Evolutionary conservation across 306 rosid genomes (phyloP), one percentile per base, ranked within the genome.

Genomic region (Rubus idaeus): DNA sequence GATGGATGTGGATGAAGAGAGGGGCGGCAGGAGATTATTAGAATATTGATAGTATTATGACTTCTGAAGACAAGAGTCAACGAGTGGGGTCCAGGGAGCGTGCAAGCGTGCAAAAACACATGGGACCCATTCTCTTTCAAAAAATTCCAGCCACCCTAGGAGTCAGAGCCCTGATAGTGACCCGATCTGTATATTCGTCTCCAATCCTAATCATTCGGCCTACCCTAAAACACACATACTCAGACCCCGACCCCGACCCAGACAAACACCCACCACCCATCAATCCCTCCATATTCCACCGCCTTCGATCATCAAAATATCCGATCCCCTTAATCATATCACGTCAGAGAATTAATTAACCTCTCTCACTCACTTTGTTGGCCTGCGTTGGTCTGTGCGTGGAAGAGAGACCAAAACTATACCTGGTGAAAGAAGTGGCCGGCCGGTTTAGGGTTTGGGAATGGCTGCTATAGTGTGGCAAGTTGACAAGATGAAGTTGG

Each of bases 81-180:
- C 89, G 78, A 35, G 85, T 81, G 75, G 93, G 96, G 80, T 78
- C 93, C 89, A 85, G 73, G 52, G 70, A 81, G 94, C 96, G 96
- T 87, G 96, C 97, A 90, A 83, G 98, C 97, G 96, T 90, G 97
- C 90, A 80, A 80, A 4, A 71, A 85, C 90, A 84, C 4, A 3
- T 41, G 75, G 92, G 94, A 13, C 88, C 93, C 83, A 83, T 64
- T 13, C 9, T 0, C 8, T 20, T 64, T 16, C 39, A 26, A 63
- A 47, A 58, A 41, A 5, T 78, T 65, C 45, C 56, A 41, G 70
- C 80, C 71, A 70, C 80, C 76, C 78, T 89, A 41, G 68, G 89
- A 94, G 98, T 91, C 97, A 94, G 97, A 91, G 92, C 97, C 93
- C 84, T 44, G 91, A 91, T 81, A 81, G 77, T 64, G 90, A 90